Evolutionary conservation across 1,284 basidiomycete genomes (phyloP).

Genomic region (Wolfiporia cocos): DNA sequence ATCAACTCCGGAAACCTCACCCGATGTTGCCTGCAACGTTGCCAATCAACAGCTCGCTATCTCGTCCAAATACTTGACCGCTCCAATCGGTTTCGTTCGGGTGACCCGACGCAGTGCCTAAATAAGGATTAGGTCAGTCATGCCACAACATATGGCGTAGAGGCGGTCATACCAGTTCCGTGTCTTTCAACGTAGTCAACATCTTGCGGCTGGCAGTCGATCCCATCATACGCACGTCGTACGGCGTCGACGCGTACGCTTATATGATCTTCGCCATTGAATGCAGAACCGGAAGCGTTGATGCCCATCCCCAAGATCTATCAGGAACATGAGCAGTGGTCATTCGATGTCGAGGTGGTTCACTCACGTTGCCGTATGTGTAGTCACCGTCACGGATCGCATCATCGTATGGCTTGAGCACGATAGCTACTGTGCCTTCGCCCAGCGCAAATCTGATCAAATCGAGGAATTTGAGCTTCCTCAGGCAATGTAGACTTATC

Average conservation of each 20-base stretch:
- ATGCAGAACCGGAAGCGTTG: not conserved
- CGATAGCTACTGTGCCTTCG: slow-evolving; percentile 19
- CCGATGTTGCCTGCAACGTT: slow-evolving; percentile 32
- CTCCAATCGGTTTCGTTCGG: no score
- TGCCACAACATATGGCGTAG: no score
- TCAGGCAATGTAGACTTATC: no score
- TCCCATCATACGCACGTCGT: not conserved
- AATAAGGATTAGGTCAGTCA: no score
- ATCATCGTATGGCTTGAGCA: slow-evolving; percentile 20
- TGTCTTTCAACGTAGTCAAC: not conserved
- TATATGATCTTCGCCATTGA: not conserved
- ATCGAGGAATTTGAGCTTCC: no score
- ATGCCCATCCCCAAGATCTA: not conserved
- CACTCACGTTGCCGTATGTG: slow-evolving; percentile 16
- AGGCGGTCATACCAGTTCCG: not conserved
- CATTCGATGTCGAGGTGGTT: no score
- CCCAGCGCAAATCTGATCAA: slow-evolving; percentile 19
- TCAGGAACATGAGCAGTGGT: no score
- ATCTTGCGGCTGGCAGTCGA: not conserved
- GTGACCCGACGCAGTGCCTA: no score
- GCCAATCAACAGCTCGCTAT: not conserved
- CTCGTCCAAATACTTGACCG: not conserved
- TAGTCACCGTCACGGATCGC: slow-evolving; percentile 23
- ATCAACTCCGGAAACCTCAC: slow-evolving; percentile 17
- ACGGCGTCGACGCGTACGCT: not conserved